A percentile compares a stretch with the other conserved stretches of the same genome.
These are phyloP conservation scores for Leccinum barrowsii DNA, from an alignment of 768 basidiomycete genomes.

Conservation along the genomic window DNA sequence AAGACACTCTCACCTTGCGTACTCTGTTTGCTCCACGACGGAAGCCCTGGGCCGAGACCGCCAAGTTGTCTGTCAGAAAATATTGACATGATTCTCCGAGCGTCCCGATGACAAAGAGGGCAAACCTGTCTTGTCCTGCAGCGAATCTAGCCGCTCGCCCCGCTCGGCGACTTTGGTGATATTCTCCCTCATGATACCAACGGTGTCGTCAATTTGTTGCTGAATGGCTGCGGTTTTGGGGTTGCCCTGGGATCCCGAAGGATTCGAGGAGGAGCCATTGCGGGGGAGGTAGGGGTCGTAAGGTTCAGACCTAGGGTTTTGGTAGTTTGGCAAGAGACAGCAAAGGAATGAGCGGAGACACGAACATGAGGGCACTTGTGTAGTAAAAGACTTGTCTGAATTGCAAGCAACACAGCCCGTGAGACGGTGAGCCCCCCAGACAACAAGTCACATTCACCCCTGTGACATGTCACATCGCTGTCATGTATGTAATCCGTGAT, in stretches of 20 bases:
- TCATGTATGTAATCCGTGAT: no score
- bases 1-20: slow-evolving; percentile 65
- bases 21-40: slow-evolving; percentile 95
- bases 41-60: slow-evolving; percentile 99
- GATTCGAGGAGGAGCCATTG: slow-evolving; percentile 60
- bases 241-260: slow-evolving; percentile 49
- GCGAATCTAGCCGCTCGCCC: slow-evolving; percentile 87
- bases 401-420: background rate
- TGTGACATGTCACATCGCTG: background rate
- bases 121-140: slow-evolving; percentile 98
- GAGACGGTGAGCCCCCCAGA: background rate
- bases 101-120: slow-evolving; percentile 10
- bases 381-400: no score
- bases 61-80: slow-evolving; percentile 73
- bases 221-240: slow-evolving; percentile 94
- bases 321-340: slow-evolving; percentile 5
- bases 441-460: background rate
- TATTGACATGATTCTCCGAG: background rate
- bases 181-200: slow-evolving; percentile 97
- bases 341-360: slow-evolving; percentile 11
- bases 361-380: slow-evolving; percentile 21
- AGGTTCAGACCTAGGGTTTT: slow-evolving; percentile 79
- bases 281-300: slow-evolving; percentile 98
- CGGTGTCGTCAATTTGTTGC: slow-evolving; percentile 95
- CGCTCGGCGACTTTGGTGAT: slow-evolving; percentile 94